phyloP scores from a whole-genome alignment of 768 basidiomycete species.

The Mycena amicta region DNA sequence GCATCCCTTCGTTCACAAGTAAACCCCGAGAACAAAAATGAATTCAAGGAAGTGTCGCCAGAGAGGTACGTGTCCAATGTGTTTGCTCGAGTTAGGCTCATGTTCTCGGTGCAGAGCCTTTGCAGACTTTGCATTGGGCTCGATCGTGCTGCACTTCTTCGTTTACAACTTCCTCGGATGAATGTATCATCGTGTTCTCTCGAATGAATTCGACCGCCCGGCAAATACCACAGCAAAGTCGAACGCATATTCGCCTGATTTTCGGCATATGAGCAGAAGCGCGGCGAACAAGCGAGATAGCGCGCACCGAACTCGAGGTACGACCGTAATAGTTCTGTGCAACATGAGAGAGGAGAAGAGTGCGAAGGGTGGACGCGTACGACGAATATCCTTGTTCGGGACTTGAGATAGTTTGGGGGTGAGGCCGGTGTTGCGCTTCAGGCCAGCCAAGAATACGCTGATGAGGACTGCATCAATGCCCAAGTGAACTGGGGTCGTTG shows the following conservation, averaged over 20 bases:
- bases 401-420: constrained; percentile 78
- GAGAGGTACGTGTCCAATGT: constrained; percentile 61
- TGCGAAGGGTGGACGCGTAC: constrained; percentile 51
- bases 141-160: constrained; percentile 95
- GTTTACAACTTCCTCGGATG: constrained; percentile 98
- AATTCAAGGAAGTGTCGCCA: constrained; percentile 91
- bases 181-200: constrained; percentile 46
- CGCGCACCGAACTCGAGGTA: constrained; percentile 80
- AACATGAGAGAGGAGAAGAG: constrained; percentile 1
- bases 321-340: constrained; percentile 65
- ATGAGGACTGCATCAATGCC: constrained; percentile 79
- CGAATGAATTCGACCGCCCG: constrained; percentile 80
- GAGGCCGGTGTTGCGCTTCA: constrained; percentile 80
- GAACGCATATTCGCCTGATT: constrained; percentile 78
- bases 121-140: constrained; percentile 94
- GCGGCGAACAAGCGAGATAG: not conserved
- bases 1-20: constrained; percentile 92
- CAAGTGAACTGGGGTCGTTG: constrained; percentile 51
- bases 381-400: constrained; percentile 86
- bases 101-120: constrained; percentile 73
- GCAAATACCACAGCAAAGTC: constrained; percentile 86
- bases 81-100: not conserved
- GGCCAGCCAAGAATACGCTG: constrained; percentile 81
- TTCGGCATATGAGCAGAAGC: not conserved
- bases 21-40: constrained; percentile 77